Evolutionary conservation across 2,329 filamentous ascomycete genomes (phyloP).

Genomic region (Diplodia sapinea): DNA sequence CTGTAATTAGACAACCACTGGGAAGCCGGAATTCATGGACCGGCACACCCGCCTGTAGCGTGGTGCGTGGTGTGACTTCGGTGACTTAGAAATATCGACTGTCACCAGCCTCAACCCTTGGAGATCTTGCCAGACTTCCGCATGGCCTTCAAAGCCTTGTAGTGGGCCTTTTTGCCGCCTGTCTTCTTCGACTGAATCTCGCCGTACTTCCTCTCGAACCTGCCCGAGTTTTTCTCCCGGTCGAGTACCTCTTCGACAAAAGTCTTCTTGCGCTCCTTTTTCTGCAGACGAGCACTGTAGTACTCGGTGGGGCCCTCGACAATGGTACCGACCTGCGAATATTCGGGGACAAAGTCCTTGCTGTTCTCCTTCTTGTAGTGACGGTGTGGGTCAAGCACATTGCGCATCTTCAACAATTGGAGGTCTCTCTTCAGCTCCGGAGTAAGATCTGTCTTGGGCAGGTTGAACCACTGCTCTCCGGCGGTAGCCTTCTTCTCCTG

Average conservation of each 20-base stretch:
- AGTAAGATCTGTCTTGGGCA: slow-evolving; percentile 83
- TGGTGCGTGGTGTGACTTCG: not conserved
- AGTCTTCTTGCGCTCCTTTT: slow-evolving; percentile 85
- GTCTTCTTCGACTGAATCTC: slow-evolving; percentile 82
- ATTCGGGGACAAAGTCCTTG: slow-evolving; percentile 75
- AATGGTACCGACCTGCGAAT: slow-evolving; percentile 86
- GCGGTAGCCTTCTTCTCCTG: slow-evolving; percentile 69
- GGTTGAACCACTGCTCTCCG: slow-evolving; percentile 83
- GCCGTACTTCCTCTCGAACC: slow-evolving; percentile 86
- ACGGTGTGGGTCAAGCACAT: slow-evolving; percentile 83
- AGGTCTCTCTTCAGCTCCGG: slow-evolving; percentile 87
- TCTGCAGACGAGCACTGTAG: slow-evolving; percentile 78
- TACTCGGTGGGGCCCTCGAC: slow-evolving; percentile 89
- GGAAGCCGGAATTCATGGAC: not conserved
- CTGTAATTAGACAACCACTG: slow-evolving; percentile 11
- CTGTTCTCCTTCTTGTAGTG: slow-evolving; percentile 87
- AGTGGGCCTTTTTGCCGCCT: slow-evolving; percentile 88
- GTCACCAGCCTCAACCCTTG: slow-evolving; percentile 41
- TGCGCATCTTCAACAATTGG: slow-evolving; percentile 87
- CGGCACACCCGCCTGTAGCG: not conserved
- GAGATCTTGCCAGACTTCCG: slow-evolving; percentile 48
- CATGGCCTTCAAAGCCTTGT: slow-evolving; percentile 76
- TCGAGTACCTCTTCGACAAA: slow-evolving; percentile 84
- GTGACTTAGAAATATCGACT: slow-evolving; percentile 4
- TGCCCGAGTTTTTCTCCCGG: slow-evolving; percentile 66